Conservation (phyloP, 768 basidiomycete species). For the Leccinum disarticulatum region DNA sequence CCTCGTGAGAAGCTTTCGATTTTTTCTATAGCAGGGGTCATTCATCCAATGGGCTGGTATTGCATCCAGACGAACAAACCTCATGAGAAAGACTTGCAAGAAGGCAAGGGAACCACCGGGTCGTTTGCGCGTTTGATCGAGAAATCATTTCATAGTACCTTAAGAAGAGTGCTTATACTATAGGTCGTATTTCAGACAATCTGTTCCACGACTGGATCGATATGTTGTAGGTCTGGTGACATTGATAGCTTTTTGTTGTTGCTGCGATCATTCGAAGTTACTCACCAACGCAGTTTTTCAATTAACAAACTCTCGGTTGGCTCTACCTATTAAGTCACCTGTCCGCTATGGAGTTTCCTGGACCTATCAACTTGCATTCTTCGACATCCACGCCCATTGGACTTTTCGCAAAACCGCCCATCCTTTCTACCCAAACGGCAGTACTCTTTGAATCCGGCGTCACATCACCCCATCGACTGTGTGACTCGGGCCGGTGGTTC, state of each 20-base stretch:
- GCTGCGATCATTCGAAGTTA: slow-evolving; percentile 56
- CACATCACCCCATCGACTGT: slow-evolving; percentile 10
- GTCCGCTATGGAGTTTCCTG: background rate
- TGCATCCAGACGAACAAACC: slow-evolving; percentile 51
- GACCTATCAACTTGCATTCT: background rate
- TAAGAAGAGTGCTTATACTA: slow-evolving; percentile 60
- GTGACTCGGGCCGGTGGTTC: slow-evolving; percentile 59
- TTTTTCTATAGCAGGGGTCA: slow-evolving; percentile 43
- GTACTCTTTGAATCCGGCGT: slow-evolving; percentile 36
- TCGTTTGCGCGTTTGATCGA: slow-evolving; percentile 56
- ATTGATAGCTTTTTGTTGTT: slow-evolving; percentile 53
- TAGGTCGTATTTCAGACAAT: slow-evolving; percentile 37
- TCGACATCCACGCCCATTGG: slow-evolving; percentile 7
- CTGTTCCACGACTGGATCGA: slow-evolving; percentile 1
- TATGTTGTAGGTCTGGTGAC: slow-evolving; percentile 43
- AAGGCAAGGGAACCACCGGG: slow-evolving; percentile 20
- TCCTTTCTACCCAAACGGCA: slow-evolving; percentile 57
- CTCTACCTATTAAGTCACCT: background rate
- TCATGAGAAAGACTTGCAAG: slow-evolving; percentile 44
- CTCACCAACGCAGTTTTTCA: slow-evolving; percentile 48
- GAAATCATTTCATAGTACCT: slow-evolving; percentile 38
- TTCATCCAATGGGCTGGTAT: slow-evolving; percentile 10
- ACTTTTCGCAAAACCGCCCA: slow-evolving; percentile 39
- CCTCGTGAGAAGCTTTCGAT: slow-evolving; percentile 49
- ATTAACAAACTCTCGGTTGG: slow-evolving; percentile 13